A percentile compares a stretch with the other conserved stretches of the same genome.
Conservation (phyloP, 2,329 filamentous ascomycete genomes). For the Emergomyces africanus region DNA sequence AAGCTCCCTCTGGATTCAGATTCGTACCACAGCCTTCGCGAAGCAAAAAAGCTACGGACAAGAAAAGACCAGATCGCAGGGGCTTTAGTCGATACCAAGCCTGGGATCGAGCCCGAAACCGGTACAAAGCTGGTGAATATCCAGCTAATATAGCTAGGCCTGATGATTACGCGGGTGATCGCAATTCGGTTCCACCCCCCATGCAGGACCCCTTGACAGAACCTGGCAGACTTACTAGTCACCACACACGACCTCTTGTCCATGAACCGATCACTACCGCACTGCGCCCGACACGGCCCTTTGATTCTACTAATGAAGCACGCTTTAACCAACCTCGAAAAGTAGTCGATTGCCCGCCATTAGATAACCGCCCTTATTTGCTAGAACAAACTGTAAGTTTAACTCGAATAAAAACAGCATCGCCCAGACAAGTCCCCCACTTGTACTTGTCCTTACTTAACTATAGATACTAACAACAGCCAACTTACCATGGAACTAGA, state of each 20-base stretch:
- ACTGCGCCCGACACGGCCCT: neutral
- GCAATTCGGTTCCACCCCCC: neutral
- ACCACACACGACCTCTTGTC: neutral
- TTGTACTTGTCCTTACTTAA: neutral
- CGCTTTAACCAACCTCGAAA: neutral
- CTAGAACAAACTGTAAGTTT: neutral
- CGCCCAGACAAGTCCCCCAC: too few species aligned
- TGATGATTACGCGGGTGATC: neutral
- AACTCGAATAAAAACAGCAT: neutral
- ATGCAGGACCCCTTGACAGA: neutral
- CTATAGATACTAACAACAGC: slow-evolving; percentile 1
- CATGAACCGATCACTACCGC: neutral
- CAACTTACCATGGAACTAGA: slow-evolving; percentile 1
- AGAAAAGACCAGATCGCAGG: slow-evolving; percentile 27
- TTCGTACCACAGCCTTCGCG: slow-evolving; percentile 20
- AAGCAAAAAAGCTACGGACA: slow-evolving; percentile 12
- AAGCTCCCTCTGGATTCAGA: slow-evolving; percentile 25
- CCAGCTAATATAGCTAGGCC: slow-evolving; percentile 5
- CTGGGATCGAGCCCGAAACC: slow-evolving; percentile 33
- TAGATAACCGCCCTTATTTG: neutral
- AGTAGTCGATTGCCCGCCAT: neutral
- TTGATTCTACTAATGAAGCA: neutral
- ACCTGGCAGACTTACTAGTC: neutral
- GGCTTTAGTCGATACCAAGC: slow-evolving; percentile 36
- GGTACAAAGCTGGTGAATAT: slow-evolving; percentile 23